These are phyloP conservation scores for Trametes pubescens DNA, from an alignment of 1,284 basidiomycete species.

Conservation along the genomic window DNA sequence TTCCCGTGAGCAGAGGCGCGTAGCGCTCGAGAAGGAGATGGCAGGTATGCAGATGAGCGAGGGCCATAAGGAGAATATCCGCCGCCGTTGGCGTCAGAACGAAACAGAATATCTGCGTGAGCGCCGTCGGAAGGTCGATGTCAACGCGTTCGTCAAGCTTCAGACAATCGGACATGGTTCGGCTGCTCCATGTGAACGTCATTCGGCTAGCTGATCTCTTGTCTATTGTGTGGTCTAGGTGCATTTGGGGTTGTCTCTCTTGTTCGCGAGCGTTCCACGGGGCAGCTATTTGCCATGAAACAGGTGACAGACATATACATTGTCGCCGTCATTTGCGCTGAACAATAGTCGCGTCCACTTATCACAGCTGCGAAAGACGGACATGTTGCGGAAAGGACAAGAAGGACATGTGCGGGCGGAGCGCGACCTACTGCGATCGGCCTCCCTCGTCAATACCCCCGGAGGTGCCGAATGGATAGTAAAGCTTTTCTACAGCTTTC, in stretches of 20 bases:
- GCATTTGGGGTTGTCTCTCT: constrained; percentile 97
- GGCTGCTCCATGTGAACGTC: constrained; percentile 34
- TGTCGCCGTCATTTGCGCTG: not conserved
- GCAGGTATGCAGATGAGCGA: constrained; percentile 74
- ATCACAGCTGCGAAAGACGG: constrained; percentile 86
- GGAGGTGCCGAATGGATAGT: constrained; percentile 92
- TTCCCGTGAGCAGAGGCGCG: constrained; percentile 83
- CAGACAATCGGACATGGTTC: constrained; percentile 96
- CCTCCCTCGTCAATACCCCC: constrained; percentile 73
- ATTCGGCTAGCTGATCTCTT: constrained; percentile 23
- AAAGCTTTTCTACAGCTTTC: constrained; percentile 90
- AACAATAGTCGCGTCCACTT: constrained; percentile 20
- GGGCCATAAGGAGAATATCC: constrained; percentile 73
- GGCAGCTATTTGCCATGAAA: constrained; percentile 95
- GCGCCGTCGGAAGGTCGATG: constrained; percentile 82
- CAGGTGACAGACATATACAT: constrained; percentile 62
- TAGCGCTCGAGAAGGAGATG: constrained; percentile 91
- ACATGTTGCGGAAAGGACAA: constrained; percentile 98
- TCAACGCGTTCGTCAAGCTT: constrained; percentile 87
- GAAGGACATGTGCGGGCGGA: constrained; percentile 96
- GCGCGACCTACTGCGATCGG: constrained; percentile 87
- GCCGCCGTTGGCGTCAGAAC: constrained; percentile 83
- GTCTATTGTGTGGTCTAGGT: constrained; percentile 51
- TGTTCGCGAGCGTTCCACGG: constrained; percentile 83
- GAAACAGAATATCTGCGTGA: constrained; percentile 92